Base-by-base conservation (phyloP, 1,284 basidiomycete genomes). In the Boletus semigastroideus region DNA sequence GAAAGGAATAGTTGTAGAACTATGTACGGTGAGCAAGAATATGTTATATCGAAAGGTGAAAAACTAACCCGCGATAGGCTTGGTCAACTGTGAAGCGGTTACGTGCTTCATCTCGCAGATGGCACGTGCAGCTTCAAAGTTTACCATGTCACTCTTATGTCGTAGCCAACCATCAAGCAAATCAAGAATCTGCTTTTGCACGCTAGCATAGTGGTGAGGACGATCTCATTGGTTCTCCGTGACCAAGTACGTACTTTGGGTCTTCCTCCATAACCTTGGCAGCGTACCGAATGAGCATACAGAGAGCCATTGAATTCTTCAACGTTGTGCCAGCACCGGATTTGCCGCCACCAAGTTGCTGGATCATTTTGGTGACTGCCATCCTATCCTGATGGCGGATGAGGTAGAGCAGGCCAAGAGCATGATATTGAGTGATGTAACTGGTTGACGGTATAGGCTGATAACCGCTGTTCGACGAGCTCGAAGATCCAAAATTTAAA, bases 71-170 rank as follows among this genome's bases (percentile, higher is more conserved):
- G 92, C 84, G 54, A 99, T 93, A 4, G 97, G 84, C 62, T 92
- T 87, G 49, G 87, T 86, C 49, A 99, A 77, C 62, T 98, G 93
- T 20, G 82, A 72, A 13, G 86, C 68, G 25, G 86, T 81, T 25
- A 95, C 86, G 59, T 86, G 85, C 70, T 86, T 90, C 89, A 98
- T 92, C 71, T 98, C 95, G 70, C 95, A 98, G 58, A 99, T 96
- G 17, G 89, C 95, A 48, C 96, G 87, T 6, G 97, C 97, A 28
- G 96, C 97, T 72, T 99, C 97, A 63, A 96, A 93, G 75, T 98
- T 99, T 70, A 99, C 97, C 97, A 98, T 99, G 72, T 99, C 97
- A 67, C 94, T 96, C 80, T 99, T 99, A 75, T 99, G 97, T 55
- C 95, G 86, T 54, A 99, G 78, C 86, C 95, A 96, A 39, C 91